Base-by-base conservation (phyloP, 306 rosid genomes). In the Canavalia ensiformis region DNA sequence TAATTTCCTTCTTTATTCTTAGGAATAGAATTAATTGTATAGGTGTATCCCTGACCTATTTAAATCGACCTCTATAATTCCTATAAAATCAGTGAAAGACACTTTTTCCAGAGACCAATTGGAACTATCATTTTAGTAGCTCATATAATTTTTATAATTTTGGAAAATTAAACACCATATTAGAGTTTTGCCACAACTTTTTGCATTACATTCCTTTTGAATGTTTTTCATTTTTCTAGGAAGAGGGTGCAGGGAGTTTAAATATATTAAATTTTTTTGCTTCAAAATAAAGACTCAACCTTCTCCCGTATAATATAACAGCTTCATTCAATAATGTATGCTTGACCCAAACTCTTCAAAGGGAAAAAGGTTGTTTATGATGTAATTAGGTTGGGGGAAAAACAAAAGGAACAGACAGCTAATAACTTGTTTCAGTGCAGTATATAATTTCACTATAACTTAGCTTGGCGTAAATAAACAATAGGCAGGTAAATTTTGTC, bases 321-420 rank as follows among this genome's bases (percentile, higher is more conserved):
- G 29, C 68, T 74, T 78, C 55, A n/a, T 47, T 46, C 25, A 49
- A 72, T 75, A 59, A 76, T 64, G 54, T 54, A 58, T 33, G 50
- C 45, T 6, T 1, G 1, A 18, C 66, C 33, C 63, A 57, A 25
- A 7, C 45, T 54, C 55, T 35, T 34, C 10, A 10, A 74, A 52
- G 9, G 63, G 30, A 46, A 49, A 35, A 49, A 8, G 45, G 59
- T 52, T 25, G 82, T 60, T 50, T 60, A 35, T n/a, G 4, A 60
- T 5, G 8, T 54, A 63, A 72, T 34, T 68, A 75, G 51, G 51
- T 42, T 18, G 34, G 67, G 49, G 7, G 42, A 4, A 66, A 74
- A 68, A 52, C 59, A 67, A 62, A 69, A 84, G 74, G 30, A 75
- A 52, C 4, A 35, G 29, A 30, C 37, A 85, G 42, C 76, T 35